These are phyloP conservation scores for Apiotrichum brassicae DNA, from an alignment of 1,284 basidiomycete species.

Conservation along the genomic window DNA sequence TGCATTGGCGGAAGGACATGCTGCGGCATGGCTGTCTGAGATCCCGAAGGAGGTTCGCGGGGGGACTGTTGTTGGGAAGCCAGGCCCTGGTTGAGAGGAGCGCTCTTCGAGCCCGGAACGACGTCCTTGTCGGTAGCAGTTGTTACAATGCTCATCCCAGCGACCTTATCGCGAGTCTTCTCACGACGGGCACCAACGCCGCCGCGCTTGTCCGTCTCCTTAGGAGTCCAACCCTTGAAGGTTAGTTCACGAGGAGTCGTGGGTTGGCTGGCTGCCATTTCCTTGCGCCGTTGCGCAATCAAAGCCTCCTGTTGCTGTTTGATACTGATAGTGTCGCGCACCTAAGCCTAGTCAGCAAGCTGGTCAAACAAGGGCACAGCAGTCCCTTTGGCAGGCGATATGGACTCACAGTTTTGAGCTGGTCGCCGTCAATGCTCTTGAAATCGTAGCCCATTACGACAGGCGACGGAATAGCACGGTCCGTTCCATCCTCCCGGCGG, in stretches of 20 bases:
- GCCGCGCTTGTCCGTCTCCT: conserved; percentile 28
- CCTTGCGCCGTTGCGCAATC: conserved; percentile 38
- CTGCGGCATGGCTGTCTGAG: conserved; percentile 34
- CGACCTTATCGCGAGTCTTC: conserved; percentile 42
- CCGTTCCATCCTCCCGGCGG: conserved; percentile 26
- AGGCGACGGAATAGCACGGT: conserved; percentile 32
- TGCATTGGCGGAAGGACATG: conserved; percentile 30
- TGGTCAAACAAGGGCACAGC: too few relatives aligned
- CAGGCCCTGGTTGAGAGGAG: conserved; percentile 37
- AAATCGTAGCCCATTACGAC: conserved; percentile 46
- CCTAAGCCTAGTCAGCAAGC: conserved; percentile 20
- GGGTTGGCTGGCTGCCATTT: conserved; percentile 30
- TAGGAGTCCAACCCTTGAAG: conserved; percentile 42
- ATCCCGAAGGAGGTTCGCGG: conserved; percentile 34
- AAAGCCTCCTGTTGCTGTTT: conserved; percentile 44
- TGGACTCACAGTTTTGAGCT: conserved; percentile 38
- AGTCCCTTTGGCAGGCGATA: too few relatives aligned
- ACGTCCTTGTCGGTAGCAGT: conserved; percentile 32
- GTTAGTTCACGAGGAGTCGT: conserved; percentile 38
- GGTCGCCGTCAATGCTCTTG: conserved; percentile 37
- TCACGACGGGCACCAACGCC: conserved; percentile 39
- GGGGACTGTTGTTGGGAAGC: conserved; percentile 37
- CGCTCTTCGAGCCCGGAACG: conserved; percentile 38
- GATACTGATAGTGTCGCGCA: conserved; percentile 43
- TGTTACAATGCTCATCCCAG: conserved; percentile 40